Percentiles rank a stretch among this genome's conserved stretches.
Evolutionary conservation across 2,329 filamentous ascomycete species (phyloP).

Genomic region (Sarocladium brachiariae): DNA sequence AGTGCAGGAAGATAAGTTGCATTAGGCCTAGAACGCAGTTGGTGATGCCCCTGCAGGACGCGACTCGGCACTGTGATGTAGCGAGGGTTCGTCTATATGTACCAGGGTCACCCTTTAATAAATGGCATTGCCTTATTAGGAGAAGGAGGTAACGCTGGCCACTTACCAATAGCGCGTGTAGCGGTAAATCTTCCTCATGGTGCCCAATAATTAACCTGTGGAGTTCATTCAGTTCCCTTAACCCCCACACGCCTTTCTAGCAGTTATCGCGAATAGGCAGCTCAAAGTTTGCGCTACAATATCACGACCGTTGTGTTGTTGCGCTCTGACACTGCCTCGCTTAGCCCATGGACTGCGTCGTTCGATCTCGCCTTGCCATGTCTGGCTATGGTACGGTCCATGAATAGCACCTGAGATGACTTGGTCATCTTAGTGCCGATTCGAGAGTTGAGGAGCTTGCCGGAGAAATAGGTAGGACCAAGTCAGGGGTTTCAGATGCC

Average conservation of each 20-base stretch:
- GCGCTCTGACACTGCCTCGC: not conserved
- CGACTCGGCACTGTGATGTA: not conserved
- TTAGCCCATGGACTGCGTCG: not conserved
- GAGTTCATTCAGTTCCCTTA: not conserved
- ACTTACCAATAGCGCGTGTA: not conserved
- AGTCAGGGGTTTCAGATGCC: too few relatives aligned
- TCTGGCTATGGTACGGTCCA: not conserved
- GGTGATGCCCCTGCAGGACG: not conserved
- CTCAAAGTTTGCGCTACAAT: not conserved
- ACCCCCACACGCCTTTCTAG: not conserved
- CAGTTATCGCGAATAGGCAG: slow-evolving; percentile 3
- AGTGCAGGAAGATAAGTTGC: not conserved
- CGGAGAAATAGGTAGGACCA: too few relatives aligned
- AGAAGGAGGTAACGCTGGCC: not conserved
- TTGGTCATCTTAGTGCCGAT: not conserved
- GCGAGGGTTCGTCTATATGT: not conserved
- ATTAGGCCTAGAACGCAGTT: not conserved
- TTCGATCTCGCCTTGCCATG: not conserved
- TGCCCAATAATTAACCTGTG: not conserved
- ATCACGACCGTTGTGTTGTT: not conserved
- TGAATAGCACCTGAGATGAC: not conserved
- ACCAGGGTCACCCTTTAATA: not conserved
- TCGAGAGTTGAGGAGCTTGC: not conserved
- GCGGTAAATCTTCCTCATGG: not conserved
- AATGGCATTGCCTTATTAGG: not conserved